Base-by-base conservation (phyloP, 148 eudicot species). In the Polygonum maritimum region DNA sequence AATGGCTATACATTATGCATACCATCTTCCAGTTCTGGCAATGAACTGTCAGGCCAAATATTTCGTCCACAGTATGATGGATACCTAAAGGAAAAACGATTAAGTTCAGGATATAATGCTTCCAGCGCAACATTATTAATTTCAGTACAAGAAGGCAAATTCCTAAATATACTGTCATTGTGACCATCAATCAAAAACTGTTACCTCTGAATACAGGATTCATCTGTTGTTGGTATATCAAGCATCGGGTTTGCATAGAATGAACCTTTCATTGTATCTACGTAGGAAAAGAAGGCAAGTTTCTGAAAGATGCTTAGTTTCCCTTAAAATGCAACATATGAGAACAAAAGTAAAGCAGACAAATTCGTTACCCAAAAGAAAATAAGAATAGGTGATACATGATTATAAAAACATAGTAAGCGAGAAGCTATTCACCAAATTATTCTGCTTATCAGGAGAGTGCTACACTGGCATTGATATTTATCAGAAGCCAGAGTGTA, bases 21-120 rank as follows among this genome's bases (percentile, higher is more conserved):
- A 92, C 98, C 94, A 73, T 81, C 82, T 90, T 94, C 97, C 75
- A 94, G 89, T 77, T 94, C 98, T 62, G 96, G 96, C 81, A 94
- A 80, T 80, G 89, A 90, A 83, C 26, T 78, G 26, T 77, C 76
- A 22, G 97, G 98, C 98, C 98, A 94, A 69, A 94, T 88, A 86
- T 94, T 94, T 78, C 76, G 74, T 54, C 97, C 87, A 85, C 98
- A 94, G 75, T 94, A 94, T 60, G 96, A 84, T 60, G 98, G 97
- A 74, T 94, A 94, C 90, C 98, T 94, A 71, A 55, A 82, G 78
- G 48, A 54, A 21, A 73, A 69, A 73, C 38, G 57, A 84, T 18
- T 63, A 62, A 9, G 45, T 12, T 67, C 36, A 16, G 71, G 36
- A 18, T 35, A 36, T 67, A 4, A 67, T 15, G 21, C 15, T 35